Evolutionary conservation across 192 early-diverging fungal genomes (phyloP).

Genomic region (Pilaira anomala): DNA sequence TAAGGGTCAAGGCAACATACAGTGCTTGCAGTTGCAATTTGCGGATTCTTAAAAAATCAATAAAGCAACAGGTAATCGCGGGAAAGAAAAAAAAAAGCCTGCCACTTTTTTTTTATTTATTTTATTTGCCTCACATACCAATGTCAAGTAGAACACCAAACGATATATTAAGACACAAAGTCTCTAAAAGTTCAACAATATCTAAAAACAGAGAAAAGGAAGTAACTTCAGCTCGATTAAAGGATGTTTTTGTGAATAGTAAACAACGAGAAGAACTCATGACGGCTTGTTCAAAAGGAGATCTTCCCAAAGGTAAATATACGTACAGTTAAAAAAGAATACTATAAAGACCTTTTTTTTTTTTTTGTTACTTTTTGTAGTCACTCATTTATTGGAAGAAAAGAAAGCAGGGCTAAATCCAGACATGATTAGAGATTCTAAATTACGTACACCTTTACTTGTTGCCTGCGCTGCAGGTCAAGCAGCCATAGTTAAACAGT

Average conservation of each 20-base stretch:
- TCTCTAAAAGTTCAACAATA: too few relatives aligned
- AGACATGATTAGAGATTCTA: slow-evolving; percentile 33
- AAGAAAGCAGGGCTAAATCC: slow-evolving; percentile 19
- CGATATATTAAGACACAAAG: too few relatives aligned
- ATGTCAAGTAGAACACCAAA: too few relatives aligned
- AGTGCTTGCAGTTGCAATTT: too few relatives aligned
- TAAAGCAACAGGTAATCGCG: too few relatives aligned
- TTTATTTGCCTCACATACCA: too few relatives aligned
- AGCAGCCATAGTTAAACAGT: slow-evolving; percentile 17
- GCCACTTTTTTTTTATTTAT: too few relatives aligned
- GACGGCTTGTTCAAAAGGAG: slow-evolving; percentile 28
- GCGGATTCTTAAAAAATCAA: too few relatives aligned
- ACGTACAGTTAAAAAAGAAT: not conserved
- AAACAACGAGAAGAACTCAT: slow-evolving; percentile 31
- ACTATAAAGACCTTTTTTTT: not conserved
- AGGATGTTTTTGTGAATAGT: slow-evolving; percentile 25
- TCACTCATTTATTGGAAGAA: slow-evolving; percentile 15
- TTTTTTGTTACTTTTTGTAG: slow-evolving; percentile 14
- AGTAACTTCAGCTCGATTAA: not conserved
- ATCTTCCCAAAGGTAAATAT: slow-evolving; percentile 25
- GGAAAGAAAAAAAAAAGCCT: too few relatives aligned
- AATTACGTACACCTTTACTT: slow-evolving; percentile 31
- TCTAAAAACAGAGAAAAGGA: too few relatives aligned
- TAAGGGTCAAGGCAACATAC: too few relatives aligned
- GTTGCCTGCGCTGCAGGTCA: slow-evolving; percentile 38